A percentile compares a stretch with the other conserved stretches of the same genome.
Conservation (phyloP, 2,329 filamentous ascomycete species). For the Phaeosphaeriaceae sp. region DNA sequence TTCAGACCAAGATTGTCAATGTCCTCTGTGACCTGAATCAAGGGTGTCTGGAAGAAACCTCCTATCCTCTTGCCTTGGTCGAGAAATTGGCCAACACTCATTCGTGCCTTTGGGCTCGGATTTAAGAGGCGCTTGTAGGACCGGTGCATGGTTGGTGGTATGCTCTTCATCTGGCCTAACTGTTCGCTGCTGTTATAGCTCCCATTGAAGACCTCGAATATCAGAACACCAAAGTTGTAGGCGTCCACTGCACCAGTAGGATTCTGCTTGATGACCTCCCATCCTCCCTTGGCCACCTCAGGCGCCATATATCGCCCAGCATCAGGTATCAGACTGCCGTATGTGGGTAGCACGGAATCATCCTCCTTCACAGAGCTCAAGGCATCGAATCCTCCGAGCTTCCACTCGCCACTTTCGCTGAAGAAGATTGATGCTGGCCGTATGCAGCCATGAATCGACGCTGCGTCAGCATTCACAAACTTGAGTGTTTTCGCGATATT, state of each 20-base stretch:
- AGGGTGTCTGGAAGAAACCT: constrained; percentile 89
- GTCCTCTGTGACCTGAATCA: constrained; percentile 91
- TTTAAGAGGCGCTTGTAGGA: constrained; percentile 91
- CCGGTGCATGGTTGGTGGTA: constrained; percentile 87
- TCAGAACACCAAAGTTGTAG: constrained; percentile 82
- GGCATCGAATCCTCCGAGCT: constrained; percentile 90
- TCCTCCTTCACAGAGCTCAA: constrained; percentile 96
- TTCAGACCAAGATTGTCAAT: constrained; percentile 94
- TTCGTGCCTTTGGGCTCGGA: constrained; percentile 84
- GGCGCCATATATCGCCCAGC: constrained; percentile 85
- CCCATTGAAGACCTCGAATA: constrained; percentile 93
- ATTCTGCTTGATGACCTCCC: constrained; percentile 86
- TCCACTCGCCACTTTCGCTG: constrained; percentile 97
- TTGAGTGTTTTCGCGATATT: constrained; percentile 91
- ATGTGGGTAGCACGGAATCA: constrained; percentile 90
- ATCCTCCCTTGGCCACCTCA: constrained; percentile 85
- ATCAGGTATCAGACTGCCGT: constrained; percentile 87
- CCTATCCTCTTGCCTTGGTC: constrained; percentile 85
- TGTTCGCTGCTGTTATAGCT: constrained; percentile 79
- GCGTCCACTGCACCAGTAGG: constrained; percentile 85
- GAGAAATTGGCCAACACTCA: constrained; percentile 84
- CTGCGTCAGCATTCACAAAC: constrained; percentile 93
- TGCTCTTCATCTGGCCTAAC: constrained; percentile 81
- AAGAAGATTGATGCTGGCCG: constrained; percentile 89
- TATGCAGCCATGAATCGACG: constrained; percentile 88